Evolutionary conservation across 2,329 filamentous ascomycete genomes (phyloP), one percentile per base, ranked within the genome.

Genomic region (Aspergillus carbonarius): DNA sequence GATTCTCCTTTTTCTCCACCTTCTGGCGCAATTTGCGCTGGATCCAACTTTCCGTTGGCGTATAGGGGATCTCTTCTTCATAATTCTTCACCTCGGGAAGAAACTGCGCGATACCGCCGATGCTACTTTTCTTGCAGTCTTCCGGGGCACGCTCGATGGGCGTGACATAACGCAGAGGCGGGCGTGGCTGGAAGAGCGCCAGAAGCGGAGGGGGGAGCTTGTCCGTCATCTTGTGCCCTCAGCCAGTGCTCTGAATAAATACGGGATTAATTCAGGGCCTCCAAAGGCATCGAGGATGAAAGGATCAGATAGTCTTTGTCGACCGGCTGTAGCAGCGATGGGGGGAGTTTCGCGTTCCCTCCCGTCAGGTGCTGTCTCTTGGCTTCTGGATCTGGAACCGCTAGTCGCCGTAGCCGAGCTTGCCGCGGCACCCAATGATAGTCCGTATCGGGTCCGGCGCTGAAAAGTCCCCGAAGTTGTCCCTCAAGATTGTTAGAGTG

Each of bases 121-220:
- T 86, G 55, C 84, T 79, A 61, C 88, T 85, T 17, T 91, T 96
- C 73, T 83, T 87, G 69, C 91, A 89, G 66, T 93, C 85, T 77
- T 95, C 91, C 10, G 93, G 89, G 62, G 93, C 86, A 74, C 90
- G 83, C 77, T 98, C 93, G 68, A 84, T 82, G 6, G 92, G 91
- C 60, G 90, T 89, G 60, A 96, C 87, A 84, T 91, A 98, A 77
- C 92, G 90, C 73, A 98, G 81, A 60, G 93, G 90, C 68, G 95
- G 95, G 60, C 95, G 91, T 73, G 95, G 91, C 78, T 93, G 91
- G 81, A 99, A 99, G 67, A 98, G 91, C 78, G 91, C 90, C 69
- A 98, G 84, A 60, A 98, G 85, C 74, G 96, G 93, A 57, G 90
- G 91, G 59, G 95, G 93, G 18, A 99, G 89, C 79, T 96, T 95